Base-by-base conservation (phyloP, 2,329 filamentous ascomycete genomes). In the Aureobasidium mangrovei region DNA sequence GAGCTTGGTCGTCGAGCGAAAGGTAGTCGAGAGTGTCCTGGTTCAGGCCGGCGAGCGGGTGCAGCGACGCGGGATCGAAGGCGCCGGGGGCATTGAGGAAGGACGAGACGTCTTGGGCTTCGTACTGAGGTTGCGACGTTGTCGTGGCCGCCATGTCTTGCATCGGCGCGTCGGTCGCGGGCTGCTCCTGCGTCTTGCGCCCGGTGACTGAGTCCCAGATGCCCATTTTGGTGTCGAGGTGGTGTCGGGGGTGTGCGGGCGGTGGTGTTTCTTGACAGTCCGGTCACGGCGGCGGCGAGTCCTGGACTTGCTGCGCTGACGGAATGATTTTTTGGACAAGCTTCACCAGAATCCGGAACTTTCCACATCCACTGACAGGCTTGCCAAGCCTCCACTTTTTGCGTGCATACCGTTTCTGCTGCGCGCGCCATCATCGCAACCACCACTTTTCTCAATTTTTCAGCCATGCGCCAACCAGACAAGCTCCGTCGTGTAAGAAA, bases 11-110 rank as follows among this genome's bases (percentile, higher is more conserved):
- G 73, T 98, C 93, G 66, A 98, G 84, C 28, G 86, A 85, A 60
- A 98, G 81, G 72, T 98, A 98, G 71, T 98, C 93, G 65, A 98
- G 84, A 0, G 87, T 88, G 64, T 95, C 88, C 74, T 88, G 84
- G 75, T 96, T 90, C 59, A 98, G 77, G 62, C 93, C 93, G 53
- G 93, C 90, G 55, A 98, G 84, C 43, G 94, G 93, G 71, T 98
- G 93, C 64, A 98, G 79, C 70, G 86, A 80, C 60, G 90, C 83
- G 7, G 91, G 88, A 72, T 98, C 93, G 70, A 90, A 82, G 63
- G 93, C 85, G 54, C 84, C 72, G 56, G 86, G 83, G 64, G 77
- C 81, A 65, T 82, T 84, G 57, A 97, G 82, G 73, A 98, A 96
- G 55, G 88, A 85, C 65, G 88, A 85, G 64, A 93, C 86, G 72